Base-by-base conservation (phyloP, 2,329 filamentous ascomycete species). In the Iodosphaeria phyllophila region DNA sequence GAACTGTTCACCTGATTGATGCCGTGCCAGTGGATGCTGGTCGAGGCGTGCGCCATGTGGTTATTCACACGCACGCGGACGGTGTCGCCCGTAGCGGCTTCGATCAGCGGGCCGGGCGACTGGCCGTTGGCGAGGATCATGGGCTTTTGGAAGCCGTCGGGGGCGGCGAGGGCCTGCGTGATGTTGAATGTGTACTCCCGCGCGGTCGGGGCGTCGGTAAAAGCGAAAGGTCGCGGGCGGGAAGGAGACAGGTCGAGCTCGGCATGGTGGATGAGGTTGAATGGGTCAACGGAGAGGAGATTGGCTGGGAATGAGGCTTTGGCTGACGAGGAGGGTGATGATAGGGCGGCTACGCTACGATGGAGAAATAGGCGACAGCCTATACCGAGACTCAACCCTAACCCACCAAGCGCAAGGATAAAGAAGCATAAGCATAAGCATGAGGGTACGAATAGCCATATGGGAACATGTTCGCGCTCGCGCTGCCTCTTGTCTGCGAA, bases 21-120 rank as follows among this genome's bases (percentile, higher is more conserved):
- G 11, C 74, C 74, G 38, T 79, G 74, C 50, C 71, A 79, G 38
- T 79, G 74, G 9, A 78, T 52, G 23, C 60, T 59, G 3, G 72
- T 67, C 27, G 41, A 48, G 23, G 32, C 33, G 18, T 44, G 37
- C 9, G 32, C 16, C 36, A 56, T 43, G 6, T 33, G 33, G 36
- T 58, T 58, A 25, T 44, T 39, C 5, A 59, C 51, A 4, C 37
- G 37, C 9, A 59, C 44, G 3, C 48, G 39, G 19, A 60, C 34
- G 12, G 45, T 47, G 32, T 60, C 56, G 7, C 55, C 56, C 3
- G 40, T 42, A 30, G 51, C 50, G 6, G 50, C 56, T 35, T 58
- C 52, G 25, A 59, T 47, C 24, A 54, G 32, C 8, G 55, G 55
- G 1, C 54, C 54, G 0, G 55, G 53, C 3, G 46, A 51, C 33